Conservation (phyloP, 192 early-diverging fungal genomes). For the Mortierella antarctica region DNA sequence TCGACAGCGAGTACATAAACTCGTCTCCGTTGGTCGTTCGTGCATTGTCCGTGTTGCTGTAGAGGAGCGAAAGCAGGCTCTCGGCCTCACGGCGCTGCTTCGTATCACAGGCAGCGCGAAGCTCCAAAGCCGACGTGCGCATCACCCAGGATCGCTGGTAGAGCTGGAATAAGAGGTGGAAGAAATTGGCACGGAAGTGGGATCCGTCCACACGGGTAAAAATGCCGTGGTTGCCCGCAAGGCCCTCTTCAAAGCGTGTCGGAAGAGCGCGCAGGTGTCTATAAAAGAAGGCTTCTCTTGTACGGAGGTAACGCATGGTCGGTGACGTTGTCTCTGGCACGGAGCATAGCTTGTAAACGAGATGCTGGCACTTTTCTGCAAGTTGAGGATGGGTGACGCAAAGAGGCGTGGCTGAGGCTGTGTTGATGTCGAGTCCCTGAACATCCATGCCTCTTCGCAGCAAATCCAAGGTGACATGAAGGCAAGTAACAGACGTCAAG, state of each 20-base stretch:
- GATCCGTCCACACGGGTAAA: slow-evolving; percentile 29
- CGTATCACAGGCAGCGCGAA: slow-evolving; percentile 65
- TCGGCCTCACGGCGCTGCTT: slow-evolving; percentile 51
- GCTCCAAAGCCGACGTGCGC: slow-evolving; percentile 86
- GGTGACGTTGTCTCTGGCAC: slow-evolving; percentile 72
- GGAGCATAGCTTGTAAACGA: slow-evolving; percentile 85
- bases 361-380: slow-evolving; percentile 88
- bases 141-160: slow-evolving; percentile 93
- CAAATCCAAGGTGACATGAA: slow-evolving; percentile 74
- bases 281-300: slow-evolving; percentile 80
- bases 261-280: slow-evolving; percentile 66
- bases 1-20: slow-evolving; percentile 29
- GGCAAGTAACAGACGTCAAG: slow-evolving; percentile 55
- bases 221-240: slow-evolving; percentile 29
- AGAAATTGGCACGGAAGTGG: slow-evolving; percentile 34
- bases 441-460: slow-evolving; percentile 61
- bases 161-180: slow-evolving; percentile 66
- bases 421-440: slow-evolving; percentile 44
- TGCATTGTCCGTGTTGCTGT: slow-evolving; percentile 34
- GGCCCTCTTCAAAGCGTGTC: slow-evolving; percentile 37
- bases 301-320: slow-evolving; percentile 85
- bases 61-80: slow-evolving; percentile 53
- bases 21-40: slow-evolving; percentile 42
- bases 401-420: slow-evolving; percentile 57
- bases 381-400: slow-evolving; percentile 78